Evolutionary conservation across 1,284 basidiomycete species (phyloP).

Genomic region (Cutaneotrichosporon cutaneum): DNA sequence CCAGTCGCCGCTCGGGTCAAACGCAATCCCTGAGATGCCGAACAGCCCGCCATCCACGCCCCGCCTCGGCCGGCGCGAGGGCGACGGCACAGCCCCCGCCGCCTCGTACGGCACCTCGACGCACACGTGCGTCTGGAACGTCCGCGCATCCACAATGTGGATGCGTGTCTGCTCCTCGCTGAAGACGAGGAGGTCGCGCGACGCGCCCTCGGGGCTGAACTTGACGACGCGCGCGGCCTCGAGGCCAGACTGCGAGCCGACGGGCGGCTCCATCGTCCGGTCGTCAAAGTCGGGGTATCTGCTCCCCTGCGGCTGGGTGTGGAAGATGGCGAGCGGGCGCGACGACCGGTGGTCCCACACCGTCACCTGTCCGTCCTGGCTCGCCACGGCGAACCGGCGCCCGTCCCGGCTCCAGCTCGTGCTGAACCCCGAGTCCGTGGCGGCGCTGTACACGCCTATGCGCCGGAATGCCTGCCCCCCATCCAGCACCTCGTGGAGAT

Average conservation of each 20-base stretch:
- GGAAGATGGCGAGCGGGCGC: slow-evolving; percentile 47
- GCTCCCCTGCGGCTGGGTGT: slow-evolving; percentile 29
- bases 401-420: slow-evolving; percentile 53
- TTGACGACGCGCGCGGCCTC: slow-evolving; percentile 53
- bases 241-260: slow-evolving; percentile 37
- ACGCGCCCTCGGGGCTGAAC: slow-evolving; percentile 49
- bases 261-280: slow-evolving; percentile 8
- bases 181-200: slow-evolving; percentile 51
- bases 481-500: slow-evolving; percentile 47
- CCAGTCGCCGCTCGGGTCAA: slow-evolving; percentile 51
- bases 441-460: slow-evolving; percentile 47
- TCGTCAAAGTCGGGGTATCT: slow-evolving; percentile 25
- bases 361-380: slow-evolving; percentile 53
- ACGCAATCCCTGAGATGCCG: slow-evolving; percentile 49
- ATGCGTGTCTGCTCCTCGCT: slow-evolving; percentile 47
- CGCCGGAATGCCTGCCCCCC: slow-evolving; percentile 48
- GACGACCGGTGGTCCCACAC: slow-evolving; percentile 54
- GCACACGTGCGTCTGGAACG: slow-evolving; percentile 48
- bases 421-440: slow-evolving; percentile 50
- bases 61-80: slow-evolving; percentile 14
- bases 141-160: slow-evolving; percentile 53
- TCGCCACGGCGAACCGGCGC: slow-evolving; percentile 52
- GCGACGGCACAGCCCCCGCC: background rate
- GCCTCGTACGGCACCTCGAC: slow-evolving; percentile 41
- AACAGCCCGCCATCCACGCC: slow-evolving; percentile 39